Evolutionary conservation across 2,329 filamentous ascomycete genomes (phyloP), one percentile per base, ranked within the genome.

Genomic region (Graphilbum sp.): DNA sequence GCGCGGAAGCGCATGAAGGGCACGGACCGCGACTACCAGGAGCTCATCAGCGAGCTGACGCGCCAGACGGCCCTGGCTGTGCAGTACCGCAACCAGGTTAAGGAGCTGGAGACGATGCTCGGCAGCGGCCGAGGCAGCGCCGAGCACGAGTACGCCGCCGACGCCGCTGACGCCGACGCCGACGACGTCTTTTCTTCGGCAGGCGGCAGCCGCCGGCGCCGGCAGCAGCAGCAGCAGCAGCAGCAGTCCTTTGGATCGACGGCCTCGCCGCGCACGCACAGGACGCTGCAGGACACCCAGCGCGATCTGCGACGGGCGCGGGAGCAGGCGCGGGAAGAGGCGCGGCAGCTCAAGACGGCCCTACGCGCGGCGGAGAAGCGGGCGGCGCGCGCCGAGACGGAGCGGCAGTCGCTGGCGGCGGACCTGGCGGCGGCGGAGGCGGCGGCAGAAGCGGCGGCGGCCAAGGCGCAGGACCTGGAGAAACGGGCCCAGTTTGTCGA

Each of bases 51-150:
- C 38, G 69, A 75, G 37, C 59, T 78, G 25, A 61, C 62, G 12
- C 64, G 67, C 40, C 72, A 77, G 50, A 75, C 70, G 2, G 62
- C 66, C 2, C 56, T 75, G 12, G 67, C 68, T 13, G 54, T 64
- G 1, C 66, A 75, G 45, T 77, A 78, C 52, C 66, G 67, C 43
- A 60, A 62, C 21, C 69, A 70, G 38, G 69, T 77, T 9, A 66
- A 72, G 42, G 69, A 76, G 43, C 58, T 79, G 38, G 69, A 75
- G 41, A 54, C 56, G 4, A 54, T 66, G 45, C 56, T 68, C 15
- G 66, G 61, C 41, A 61, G 62, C 2, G 46, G 57, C n/a, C 16
- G 30, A 5, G 59, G 56, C 9, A 54, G 34, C 10, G 25, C 53
- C 23, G 38, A 44, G 4, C 41, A 46, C 10, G 25, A 32, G 20